Evolutionary conservation across 345 rosid species (phyloP).

Genomic region (Salix brachista): DNA sequence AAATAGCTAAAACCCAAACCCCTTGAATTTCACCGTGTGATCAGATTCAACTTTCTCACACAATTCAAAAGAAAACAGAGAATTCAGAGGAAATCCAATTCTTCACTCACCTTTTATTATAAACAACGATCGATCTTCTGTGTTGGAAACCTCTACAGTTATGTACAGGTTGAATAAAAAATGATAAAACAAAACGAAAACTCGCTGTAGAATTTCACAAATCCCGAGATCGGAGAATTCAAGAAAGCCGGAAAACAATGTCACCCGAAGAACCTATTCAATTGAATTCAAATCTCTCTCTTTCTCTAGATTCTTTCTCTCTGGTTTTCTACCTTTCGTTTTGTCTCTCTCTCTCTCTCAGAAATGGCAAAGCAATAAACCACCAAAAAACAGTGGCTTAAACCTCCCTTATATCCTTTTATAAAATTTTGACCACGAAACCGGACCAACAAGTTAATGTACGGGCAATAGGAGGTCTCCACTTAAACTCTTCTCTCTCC

Average conservation of each 20-base stretch:
- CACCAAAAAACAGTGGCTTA: constrained; percentile 37
- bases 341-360: neutral
- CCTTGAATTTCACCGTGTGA: neutral
- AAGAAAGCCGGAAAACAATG: neutral
- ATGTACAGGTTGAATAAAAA: constrained; percentile 1
- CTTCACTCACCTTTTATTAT: constrained; percentile 6
- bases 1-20: constrained; percentile 12
- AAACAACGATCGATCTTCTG: neutral
- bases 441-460: constrained; percentile 31
- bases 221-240: constrained; percentile 9
- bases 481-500: constrained; percentile 11
- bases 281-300: constrained; percentile 10
- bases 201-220: neutral
- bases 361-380: constrained; percentile 19
- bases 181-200: neutral
- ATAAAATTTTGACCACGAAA: constrained; percentile 34
- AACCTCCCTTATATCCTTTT: constrained; percentile 47
- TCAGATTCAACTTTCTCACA: constrained; percentile 18
- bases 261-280: neutral
- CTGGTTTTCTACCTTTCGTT: neutral
- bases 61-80: neutral
- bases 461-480: constrained; percentile 41
- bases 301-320: neutral
- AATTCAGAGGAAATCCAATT: neutral
- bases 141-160: neutral